A percentile compares a stretch with the other conserved stretches of the same genome.
These are phyloP conservation scores for Haplographium delicatum DNA, from an alignment of 495 filamentous ascomycete species.

Conservation along the genomic window DNA sequence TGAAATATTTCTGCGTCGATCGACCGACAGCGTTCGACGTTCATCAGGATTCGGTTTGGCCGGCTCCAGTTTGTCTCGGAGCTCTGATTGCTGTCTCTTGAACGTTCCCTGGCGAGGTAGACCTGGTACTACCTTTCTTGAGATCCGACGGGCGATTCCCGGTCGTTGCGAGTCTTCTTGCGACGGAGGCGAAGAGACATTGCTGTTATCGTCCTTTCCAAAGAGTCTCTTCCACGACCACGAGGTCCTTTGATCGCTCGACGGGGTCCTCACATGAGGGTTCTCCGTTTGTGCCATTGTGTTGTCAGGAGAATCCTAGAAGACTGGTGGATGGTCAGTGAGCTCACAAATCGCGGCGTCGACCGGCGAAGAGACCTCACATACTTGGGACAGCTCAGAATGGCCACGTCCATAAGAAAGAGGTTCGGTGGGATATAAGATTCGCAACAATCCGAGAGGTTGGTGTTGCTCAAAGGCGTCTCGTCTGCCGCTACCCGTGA, in stretches of 20 bases:
- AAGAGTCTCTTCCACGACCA: slow-evolving; percentile 31
- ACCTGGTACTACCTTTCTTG: slow-evolving; percentile 70
- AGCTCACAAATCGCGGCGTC: not conserved
- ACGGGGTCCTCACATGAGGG: slow-evolving; percentile 18
- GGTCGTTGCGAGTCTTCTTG: slow-evolving; percentile 28
- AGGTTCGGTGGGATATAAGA: slow-evolving; percentile 3
- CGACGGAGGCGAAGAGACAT: not conserved
- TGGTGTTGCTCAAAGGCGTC: not conserved
- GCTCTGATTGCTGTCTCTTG: slow-evolving; percentile 75
- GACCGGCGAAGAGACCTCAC: not conserved
- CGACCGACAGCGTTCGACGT: slow-evolving; percentile 68
- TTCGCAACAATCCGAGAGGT: slow-evolving; percentile 4
- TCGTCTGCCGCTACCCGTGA: slow-evolving; percentile 15
- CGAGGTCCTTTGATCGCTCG: slow-evolving; percentile 19
- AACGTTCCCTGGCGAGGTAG: slow-evolving; percentile 72
- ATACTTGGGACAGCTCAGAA: too few species aligned
- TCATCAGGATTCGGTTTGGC: slow-evolving; percentile 54
- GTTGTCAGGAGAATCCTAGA: slow-evolving; percentile 14
- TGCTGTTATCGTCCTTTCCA: slow-evolving; percentile 24
- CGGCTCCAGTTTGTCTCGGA: slow-evolving; percentile 64
- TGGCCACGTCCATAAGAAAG: too few species aligned
- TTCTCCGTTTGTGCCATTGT: slow-evolving; percentile 25
- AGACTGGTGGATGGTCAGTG: slow-evolving; percentile 12
- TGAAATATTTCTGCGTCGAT: slow-evolving; percentile 32
- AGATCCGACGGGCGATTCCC: slow-evolving; percentile 49